Evolutionary conservation across 208 protist genomes (phyloP).

Genomic region (Crithidia bombi): DNA sequence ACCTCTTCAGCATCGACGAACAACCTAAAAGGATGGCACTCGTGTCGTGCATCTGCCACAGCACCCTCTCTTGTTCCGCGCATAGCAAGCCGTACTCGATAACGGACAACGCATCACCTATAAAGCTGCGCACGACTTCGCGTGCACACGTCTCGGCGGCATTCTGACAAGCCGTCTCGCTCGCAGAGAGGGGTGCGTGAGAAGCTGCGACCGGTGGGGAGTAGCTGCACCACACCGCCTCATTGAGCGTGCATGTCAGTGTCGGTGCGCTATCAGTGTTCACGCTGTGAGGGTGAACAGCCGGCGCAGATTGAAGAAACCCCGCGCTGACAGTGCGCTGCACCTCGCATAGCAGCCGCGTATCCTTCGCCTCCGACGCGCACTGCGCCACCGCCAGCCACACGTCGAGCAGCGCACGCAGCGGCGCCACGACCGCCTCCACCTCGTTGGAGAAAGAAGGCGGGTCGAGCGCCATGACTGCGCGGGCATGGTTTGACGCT

Average conservation of each 20-base stretch:
- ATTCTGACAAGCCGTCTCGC: background rate
- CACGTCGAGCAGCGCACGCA: conserved; percentile 43
- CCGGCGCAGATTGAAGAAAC: conserved; percentile 27
- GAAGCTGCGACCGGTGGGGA: background rate
- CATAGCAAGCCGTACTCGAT: conserved; percentile 46
- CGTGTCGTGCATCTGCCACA: conserved; percentile 36
- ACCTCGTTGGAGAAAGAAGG: conserved; percentile 17
- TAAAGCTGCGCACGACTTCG: conserved; percentile 35
- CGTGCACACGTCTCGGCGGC: conserved; percentile 4
- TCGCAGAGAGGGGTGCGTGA: background rate
- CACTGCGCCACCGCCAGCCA: conserved; percentile 55
- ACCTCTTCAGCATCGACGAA: conserved; percentile 1
- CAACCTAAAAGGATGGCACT: conserved; percentile 12
- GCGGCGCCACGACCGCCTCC: conserved; percentile 28
- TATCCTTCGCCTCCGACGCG: conserved; percentile 59
- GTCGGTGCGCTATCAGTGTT: background rate
- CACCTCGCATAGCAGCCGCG: conserved; percentile 46
- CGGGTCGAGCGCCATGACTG: conserved; percentile 12
- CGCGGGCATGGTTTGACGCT: background rate
- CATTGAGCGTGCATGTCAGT: conserved; percentile 12
- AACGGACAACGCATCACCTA: conserved; percentile 46
- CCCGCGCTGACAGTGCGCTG: conserved; percentile 48
- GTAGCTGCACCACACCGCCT: conserved; percentile 32
- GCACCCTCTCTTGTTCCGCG: conserved; percentile 21
- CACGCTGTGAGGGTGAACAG: background rate